These are phyloP conservation scores for Podospora conica DNA, from an alignment of 495 filamentous ascomycete species.

Conservation along the genomic window DNA sequence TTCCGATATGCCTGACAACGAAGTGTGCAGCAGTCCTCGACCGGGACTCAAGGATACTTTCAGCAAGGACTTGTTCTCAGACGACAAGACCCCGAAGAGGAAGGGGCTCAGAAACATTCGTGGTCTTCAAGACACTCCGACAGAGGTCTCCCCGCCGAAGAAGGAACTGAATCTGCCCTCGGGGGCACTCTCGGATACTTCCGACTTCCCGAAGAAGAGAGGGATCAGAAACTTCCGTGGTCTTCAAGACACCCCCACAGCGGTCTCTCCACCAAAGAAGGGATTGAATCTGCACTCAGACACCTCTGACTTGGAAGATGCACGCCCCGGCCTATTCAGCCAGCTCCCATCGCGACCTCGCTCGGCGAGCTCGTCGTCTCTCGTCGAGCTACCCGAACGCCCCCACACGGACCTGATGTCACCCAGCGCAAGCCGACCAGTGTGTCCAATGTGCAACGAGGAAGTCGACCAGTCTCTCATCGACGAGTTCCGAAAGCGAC, in stretches of 20 bases:
- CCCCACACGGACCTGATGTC: neutral
- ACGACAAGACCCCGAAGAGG: neutral
- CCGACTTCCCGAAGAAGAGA: neutral
- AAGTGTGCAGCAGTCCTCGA: neutral
- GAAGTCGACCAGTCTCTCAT: constrained; percentile 50
- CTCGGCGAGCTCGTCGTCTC: neutral
- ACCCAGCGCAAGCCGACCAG: neutral
- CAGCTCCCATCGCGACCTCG: neutral
- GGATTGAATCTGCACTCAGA: neutral
- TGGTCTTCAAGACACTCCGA: neutral
- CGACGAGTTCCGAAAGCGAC: constrained; percentile 36
- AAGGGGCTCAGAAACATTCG: neutral
- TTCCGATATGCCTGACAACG: neutral
- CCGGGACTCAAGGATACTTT: neutral
- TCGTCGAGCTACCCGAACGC: neutral
- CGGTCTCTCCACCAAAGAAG: neutral
- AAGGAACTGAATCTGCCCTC: neutral
- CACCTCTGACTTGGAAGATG: neutral
- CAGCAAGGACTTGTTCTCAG: neutral
- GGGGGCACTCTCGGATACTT: constrained; percentile 1
- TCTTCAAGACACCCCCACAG: neutral
- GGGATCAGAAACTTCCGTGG: neutral
- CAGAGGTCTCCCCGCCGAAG: neutral
- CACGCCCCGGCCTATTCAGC: neutral
- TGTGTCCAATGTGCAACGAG: constrained; percentile 67